Conservation (phyloP, 768 basidiomycete genomes). For the Pleurotus citrinopileatus region DNA sequence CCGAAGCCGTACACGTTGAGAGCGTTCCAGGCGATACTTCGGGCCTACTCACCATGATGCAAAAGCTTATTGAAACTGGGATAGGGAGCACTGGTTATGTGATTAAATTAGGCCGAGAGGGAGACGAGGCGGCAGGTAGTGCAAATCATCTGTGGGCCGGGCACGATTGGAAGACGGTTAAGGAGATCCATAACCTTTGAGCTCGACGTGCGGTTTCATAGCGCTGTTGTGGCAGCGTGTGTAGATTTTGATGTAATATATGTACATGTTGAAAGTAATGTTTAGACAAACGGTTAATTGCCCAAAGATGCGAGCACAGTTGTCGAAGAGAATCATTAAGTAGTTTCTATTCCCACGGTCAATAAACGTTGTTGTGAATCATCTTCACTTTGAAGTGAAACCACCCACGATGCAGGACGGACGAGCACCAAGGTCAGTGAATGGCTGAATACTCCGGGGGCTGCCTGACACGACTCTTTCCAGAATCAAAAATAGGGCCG, state of each 20-base stretch:
- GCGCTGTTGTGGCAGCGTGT: too few relatives aligned
- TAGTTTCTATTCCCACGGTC: neutral
- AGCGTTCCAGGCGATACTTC: constrained; percentile 7
- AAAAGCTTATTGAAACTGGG: constrained; percentile 10
- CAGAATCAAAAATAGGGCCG: constrained; percentile 94
- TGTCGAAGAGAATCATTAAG: too few relatives aligned
- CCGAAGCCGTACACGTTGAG: constrained; percentile 15
- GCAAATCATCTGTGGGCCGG: constrained; percentile 19
- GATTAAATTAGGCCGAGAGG: constrained; percentile 9
- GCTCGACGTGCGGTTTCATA: too few relatives aligned
- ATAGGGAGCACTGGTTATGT: constrained; percentile 18
- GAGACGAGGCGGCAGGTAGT: constrained; percentile 16
- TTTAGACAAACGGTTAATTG: too few relatives aligned
- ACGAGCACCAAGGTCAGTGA: constrained; percentile 64
- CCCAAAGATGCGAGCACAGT: too few relatives aligned
- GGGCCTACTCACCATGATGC: constrained; percentile 6
- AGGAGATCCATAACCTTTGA: constrained; percentile 11
- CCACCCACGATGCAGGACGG: constrained; percentile 67
- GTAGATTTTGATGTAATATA: too few relatives aligned
- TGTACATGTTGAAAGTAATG: too few relatives aligned
- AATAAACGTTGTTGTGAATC: neutral
- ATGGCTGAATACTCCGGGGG: neutral
- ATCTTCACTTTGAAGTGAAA: neutral
- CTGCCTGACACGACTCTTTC: constrained; percentile 8
- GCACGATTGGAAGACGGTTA: constrained; percentile 19